Evolutionary conservation across 73 alveolate species (phyloP).

Genomic region (Tetrahymena elliotti): DNA sequence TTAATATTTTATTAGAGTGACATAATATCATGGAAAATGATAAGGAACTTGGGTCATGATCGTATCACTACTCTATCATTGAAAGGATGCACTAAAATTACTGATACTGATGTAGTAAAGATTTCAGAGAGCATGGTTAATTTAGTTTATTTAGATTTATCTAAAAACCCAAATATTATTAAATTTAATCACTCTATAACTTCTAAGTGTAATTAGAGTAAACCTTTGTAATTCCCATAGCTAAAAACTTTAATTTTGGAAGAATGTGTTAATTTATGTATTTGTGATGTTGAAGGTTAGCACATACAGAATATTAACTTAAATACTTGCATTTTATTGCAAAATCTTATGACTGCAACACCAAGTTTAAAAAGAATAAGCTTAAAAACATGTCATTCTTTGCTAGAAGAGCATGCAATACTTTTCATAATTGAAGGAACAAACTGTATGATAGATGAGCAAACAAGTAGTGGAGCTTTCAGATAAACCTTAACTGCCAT

Average conservation of each 20-base stretch:
- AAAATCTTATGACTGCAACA: background rate
- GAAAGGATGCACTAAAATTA: background rate
- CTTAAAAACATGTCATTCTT: background rate
- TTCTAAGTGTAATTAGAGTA: background rate
- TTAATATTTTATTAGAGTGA: background rate
- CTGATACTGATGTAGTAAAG: background rate
- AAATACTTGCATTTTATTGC: background rate
- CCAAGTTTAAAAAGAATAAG: background rate
- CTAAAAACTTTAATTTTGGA: background rate
- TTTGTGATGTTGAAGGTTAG: background rate
- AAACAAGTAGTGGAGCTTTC: background rate
- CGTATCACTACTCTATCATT: background rate
- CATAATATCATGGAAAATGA: background rate
- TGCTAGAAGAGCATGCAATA: background rate
- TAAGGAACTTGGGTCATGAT: background rate
- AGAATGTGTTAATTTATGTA: background rate
- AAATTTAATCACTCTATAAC: background rate
- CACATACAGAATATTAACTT: background rate
- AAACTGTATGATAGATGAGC: background rate
- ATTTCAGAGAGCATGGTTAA: background rate
- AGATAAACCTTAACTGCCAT: background rate
- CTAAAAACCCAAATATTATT: background rate
- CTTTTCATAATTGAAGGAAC: background rate
- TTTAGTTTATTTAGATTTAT: background rate
- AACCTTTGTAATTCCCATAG: background rate